Base-by-base conservation (phyloP, 1,284 basidiomycete genomes). In the Ustilago crameri region DNA sequence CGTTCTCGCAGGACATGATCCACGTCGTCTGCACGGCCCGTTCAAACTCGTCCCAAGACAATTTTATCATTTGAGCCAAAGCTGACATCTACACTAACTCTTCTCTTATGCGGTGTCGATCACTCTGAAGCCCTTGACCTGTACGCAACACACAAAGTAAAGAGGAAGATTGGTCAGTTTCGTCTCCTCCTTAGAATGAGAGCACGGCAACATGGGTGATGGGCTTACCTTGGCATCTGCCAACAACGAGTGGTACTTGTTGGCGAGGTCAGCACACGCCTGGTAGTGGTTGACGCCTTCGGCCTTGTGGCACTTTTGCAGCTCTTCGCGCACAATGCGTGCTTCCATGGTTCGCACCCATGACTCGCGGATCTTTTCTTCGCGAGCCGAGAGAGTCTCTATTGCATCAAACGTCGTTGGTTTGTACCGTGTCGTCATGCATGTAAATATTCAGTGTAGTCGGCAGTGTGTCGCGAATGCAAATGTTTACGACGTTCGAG, bases 341-440 rank as follows among this genome's bases (percentile, higher is more conserved):
- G 90, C 90, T 85, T 98, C 93, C 93, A 98, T 96, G 24, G 91
- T 90, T 80, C 90, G 91, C 44, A 98, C 88, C 95, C 95, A 98
- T 57, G 91, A 91, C 85, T 96, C 93, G 62, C 93, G 90, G 79
- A 98, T 87, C 84, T 89, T 87, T 46, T 89, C 86, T 63, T 95
- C 93, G 49, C 92, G 90, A 72, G 88, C 87, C 18, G 58, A 46
- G 58, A 74, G 67, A 23, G 59, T 66, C 26, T 71, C 72, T 64
- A 35, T 37, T 24, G 4, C 54, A 18, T 27, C n/a, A 20, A 41
- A 41, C 3, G 26, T 10, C 9, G 34, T 9, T 24, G 26, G 23
- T 44, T 9, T 14, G 38, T 18, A 12, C 15, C 10, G 20, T 8
- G 42, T 22, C n/a, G n/a, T n/a, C n/a, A n/a, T n/a, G n/a, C n/a